A percentile compares a stretch with the other conserved stretches of the same genome.
Conservation (phyloP, 768 basidiomycete species). For the Amanita fuliginea region DNA sequence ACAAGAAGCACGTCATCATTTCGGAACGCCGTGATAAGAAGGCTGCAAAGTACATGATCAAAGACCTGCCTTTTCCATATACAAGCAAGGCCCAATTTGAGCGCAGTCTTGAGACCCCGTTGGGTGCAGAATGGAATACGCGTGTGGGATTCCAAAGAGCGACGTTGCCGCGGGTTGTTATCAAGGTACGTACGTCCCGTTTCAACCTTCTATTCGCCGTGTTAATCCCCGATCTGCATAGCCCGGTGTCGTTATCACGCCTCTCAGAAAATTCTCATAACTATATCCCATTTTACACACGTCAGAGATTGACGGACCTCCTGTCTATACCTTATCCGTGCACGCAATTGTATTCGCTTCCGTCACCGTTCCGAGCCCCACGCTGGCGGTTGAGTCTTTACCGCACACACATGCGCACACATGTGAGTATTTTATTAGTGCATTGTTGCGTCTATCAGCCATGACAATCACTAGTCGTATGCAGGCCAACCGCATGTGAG, state of each 20-base stretch:
- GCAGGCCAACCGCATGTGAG: constrained; percentile 36
- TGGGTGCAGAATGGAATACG: constrained; percentile 93
- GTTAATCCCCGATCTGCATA: background rate
- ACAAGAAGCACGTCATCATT: constrained; percentile 85
- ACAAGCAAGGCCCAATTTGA: constrained; percentile 92
- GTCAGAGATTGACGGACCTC: background rate
- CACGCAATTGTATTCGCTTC: background rate
- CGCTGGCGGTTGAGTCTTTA: background rate
- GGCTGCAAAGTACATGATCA: constrained; percentile 78
- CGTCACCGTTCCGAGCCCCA: background rate
- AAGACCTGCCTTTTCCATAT: constrained; percentile 91
- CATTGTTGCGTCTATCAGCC: background rate
- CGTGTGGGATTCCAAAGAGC: constrained; percentile 73
- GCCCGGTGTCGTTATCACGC: constrained; percentile 4
- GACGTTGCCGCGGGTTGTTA: constrained; percentile 77
- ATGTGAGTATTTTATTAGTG: background rate
- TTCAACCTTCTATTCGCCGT: background rate
- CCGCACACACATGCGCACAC: background rate
- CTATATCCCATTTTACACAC: background rate
- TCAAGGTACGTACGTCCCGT: constrained; percentile 47
- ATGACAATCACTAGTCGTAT: too few species aligned
- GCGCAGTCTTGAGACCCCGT: constrained; percentile 64
- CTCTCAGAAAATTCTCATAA: constrained; percentile 5
- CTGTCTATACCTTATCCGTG: constrained; percentile 2
- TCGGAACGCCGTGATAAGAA: constrained; percentile 95